phyloP scores from a whole-genome alignment of 225 moss, liverwort and hornwort species.

The Sphagnum tenellum region DNA sequence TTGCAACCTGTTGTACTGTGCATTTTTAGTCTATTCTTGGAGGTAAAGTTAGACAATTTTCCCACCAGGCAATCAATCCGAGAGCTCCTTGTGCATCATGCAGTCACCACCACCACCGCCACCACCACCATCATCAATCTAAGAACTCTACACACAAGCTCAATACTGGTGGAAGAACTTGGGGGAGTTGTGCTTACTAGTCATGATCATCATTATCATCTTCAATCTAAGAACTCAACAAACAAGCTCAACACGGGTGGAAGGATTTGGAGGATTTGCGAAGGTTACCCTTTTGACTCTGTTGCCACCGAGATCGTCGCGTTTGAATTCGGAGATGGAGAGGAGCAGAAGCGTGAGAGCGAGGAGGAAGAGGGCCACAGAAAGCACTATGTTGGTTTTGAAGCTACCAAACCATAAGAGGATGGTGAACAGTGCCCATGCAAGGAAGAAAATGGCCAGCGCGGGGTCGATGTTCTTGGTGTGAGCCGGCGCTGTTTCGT shows the following conservation, averaged over 20 bases:
- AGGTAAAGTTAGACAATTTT: no score
- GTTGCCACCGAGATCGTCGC: not conserved
- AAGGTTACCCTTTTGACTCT: conserved; percentile 13
- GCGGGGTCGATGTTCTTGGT: conserved; percentile 11
- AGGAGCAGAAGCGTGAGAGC: conserved; percentile 43
- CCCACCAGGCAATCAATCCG: no score
- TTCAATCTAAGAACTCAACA: not conserved
- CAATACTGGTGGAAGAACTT: no score
- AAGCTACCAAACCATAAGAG: conserved; percentile 43
- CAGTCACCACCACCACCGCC: no score
- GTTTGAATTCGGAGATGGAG: conserved; percentile 18
- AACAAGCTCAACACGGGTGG: no score
- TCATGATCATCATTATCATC: not conserved
- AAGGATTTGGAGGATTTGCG: no score
- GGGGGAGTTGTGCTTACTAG: no score
- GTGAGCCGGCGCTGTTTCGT: not conserved
- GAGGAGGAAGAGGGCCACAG: conserved; percentile 32
- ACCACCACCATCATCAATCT: no score
- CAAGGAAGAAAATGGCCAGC: conserved; percentile 32
- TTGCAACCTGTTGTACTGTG: no score
- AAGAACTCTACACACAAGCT: no score
- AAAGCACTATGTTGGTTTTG: conserved; percentile 25
- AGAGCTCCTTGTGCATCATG: no score
- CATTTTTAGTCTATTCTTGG: no score
- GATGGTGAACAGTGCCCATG: conserved; percentile 44